Evolutionary conservation across 2,329 filamentous ascomycete genomes (phyloP).

Genomic region (Aureobasidium namibiae): DNA sequence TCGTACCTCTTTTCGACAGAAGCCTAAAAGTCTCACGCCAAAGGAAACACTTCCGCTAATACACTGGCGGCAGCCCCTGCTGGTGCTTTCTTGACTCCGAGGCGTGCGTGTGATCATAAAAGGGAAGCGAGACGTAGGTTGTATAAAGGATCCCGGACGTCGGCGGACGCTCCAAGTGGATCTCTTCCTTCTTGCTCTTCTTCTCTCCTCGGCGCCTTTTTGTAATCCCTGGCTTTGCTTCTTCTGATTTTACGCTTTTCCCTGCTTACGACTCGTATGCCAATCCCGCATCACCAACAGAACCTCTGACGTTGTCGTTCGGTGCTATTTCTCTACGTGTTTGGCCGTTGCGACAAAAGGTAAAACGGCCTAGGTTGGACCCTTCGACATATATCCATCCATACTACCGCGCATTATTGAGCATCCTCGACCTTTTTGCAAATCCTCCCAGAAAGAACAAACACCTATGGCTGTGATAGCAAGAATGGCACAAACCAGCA

Average conservation of each 20-base stretch:
- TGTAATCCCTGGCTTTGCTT: background rate
- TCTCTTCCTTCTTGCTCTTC: background rate
- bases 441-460: too few species aligned
- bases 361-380: background rate
- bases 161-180: constrained; percentile 12
- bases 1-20: constrained; percentile 9
- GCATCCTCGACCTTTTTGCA: background rate
- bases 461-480: constrained; percentile 1
- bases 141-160: constrained; percentile 4
- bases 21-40: background rate
- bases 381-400: background rate
- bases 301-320: constrained; percentile 10
- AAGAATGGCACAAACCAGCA: constrained; percentile 10
- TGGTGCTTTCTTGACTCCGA: background rate
- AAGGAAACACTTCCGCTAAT: background rate
- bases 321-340: constrained; percentile 3
- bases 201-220: background rate
- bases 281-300: background rate
- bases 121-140: background rate
- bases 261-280: background rate
- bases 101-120: constrained; percentile 1
- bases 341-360: background rate
- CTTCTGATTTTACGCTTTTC: background rate
- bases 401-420: background rate
- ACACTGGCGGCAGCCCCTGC: background rate